Base-by-base conservation (phyloP, 345 rosid genomes). In the Cardamine chenopodiifolia region DNA sequence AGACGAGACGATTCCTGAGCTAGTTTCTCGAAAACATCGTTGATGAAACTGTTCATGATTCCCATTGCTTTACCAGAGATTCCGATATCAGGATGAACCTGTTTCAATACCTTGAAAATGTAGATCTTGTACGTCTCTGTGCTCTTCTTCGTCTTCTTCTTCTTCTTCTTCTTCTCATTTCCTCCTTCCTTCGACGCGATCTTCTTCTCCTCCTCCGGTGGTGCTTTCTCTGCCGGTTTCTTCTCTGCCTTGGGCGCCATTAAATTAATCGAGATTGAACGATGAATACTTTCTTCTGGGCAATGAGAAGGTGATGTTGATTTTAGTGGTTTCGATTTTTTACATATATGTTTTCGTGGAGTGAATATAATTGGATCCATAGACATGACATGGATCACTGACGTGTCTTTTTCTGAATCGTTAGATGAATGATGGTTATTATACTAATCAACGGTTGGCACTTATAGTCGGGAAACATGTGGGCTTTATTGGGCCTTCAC, bases 61-160 rank as follows among this genome's bases (percentile, higher is more conserved):
- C 89, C 93, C 90, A 88, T 88, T 0, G 90, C 92, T 73, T 88
- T 86, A 66, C 92, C 87, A 6, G 89, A 86, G 63, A 86, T 80
- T 18, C 93, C 90, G 28, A 86, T 85, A 23, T 81, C 72, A 3
- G 78, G 78, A 74, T 74, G 78, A 13, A 74, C 72, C 31, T 74
- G 72, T 55, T 74, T 75, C 73, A 75, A 59, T 2, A 75, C 79
- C 73, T 75, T 75, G 78, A 74, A 74, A 0, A 74, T 74, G 23
- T 74, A 66, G 17, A 74, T 74, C 61, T 74, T 74, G 13, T 74
- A 74, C 19, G 78, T 74, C 66, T 74, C 78, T 0, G 50, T 66
- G 60, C 78, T 74, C 67, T 74, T 74, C 53, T 74, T 74, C 58
- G 64, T 26, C 60, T 58, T 74, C 78, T 66, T 74, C 72, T 73